Evolutionary conservation across 139 green algal genomes (phyloP), one percentile per base, ranked within the genome.

Genomic region (Tetradesmus obliquus): DNA sequence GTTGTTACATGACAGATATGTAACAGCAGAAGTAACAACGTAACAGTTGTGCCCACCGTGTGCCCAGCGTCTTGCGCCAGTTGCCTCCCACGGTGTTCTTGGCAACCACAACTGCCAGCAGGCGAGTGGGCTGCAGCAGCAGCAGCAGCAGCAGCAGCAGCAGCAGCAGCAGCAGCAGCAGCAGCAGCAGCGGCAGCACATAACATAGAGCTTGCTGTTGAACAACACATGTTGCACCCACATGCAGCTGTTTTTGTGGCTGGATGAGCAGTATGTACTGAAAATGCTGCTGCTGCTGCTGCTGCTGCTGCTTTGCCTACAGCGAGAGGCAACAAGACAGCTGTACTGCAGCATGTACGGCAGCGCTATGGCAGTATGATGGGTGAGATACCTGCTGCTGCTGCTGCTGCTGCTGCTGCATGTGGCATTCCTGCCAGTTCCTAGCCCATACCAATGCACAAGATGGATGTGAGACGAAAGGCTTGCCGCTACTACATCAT

Each of bases 1-100:
- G 1, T 32, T 55, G 5, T 53, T 82, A 55, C 7, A 72, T 82
- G 22, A 45, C 82, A 57, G 32, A 10, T 20, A 86, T 15, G 15
- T 55, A 51, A 66, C 53, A 69, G 32, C 2, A 10, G 19, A 19
- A 20, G 60, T 71, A 71, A 76, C 66, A 76, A 24, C 7, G 66
- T 76, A 76, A 76, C 66, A 76, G 5, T 76, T 7, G 3, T 76
- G 51, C 82, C 54, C 57, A 89, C 12, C 96, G 88, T 6, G 92
- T 97, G 87, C 95, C 95, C 54, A 98, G 66, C n/a, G 95, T 97
- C 88, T 98, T 98, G 58, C 95, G 91, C 96, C 96, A 98, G 81
- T 88, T 95, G 93, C 92, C 96, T 83, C 96, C 96, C 22, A 98
- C 96, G 9, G 95, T 91, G 74, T 98, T 98, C 93, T 98, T 98